These are phyloP conservation scores for Phytophthora brassicae DNA, from an alignment of 352 stramenopile genomes.

Conservation along the genomic window DNA sequence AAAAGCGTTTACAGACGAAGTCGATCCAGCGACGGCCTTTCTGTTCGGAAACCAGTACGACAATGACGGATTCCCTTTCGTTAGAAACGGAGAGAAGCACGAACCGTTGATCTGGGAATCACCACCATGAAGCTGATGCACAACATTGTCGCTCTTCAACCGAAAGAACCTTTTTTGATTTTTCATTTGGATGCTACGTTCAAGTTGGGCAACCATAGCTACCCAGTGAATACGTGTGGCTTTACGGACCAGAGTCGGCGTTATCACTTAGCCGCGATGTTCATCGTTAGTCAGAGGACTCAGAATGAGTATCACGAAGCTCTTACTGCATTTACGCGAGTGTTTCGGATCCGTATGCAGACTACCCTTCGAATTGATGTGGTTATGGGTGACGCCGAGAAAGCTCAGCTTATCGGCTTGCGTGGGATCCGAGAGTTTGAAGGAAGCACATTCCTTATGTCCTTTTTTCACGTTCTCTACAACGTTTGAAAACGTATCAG, in stretches of 20 bases:
- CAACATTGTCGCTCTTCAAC: background rate
- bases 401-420: background rate
- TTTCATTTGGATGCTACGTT: background rate
- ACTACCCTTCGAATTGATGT: background rate
- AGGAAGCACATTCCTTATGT: background rate
- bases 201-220: background rate
- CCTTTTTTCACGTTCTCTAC: background rate
- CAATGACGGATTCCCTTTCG: background rate
- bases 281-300: background rate
- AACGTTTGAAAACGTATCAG: background rate
- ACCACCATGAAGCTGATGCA: background rate
- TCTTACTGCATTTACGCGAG: background rate
- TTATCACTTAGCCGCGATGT: background rate
- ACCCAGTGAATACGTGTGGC: background rate
- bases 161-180: background rate
- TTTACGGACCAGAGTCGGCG: background rate
- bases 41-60: background rate
- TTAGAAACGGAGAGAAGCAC: background rate
- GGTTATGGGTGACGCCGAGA: background rate
- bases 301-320: too few relatives aligned
- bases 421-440: background rate
- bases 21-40: conserved; percentile 1
- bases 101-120: background rate
- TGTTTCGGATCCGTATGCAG: background rate
- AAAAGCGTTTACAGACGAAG: background rate